Evolutionary conservation across 805 yeast genomes (phyloP).

Genomic region (Pichia heedii): DNA sequence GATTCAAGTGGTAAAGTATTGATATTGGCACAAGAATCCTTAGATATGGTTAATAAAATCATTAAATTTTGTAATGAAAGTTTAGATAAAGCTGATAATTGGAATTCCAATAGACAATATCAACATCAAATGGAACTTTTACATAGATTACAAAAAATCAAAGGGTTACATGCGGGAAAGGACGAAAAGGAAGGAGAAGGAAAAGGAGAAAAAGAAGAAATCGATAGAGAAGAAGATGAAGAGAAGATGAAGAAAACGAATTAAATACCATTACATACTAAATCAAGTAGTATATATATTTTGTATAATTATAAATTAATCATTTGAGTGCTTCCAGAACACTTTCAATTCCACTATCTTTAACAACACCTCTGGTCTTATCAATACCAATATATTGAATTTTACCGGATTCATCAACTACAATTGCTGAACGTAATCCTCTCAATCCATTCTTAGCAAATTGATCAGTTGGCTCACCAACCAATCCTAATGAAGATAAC

Average conservation of each 20-base stretch:
- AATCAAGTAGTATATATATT: conserved; percentile 14
- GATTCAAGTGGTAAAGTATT: conserved; percentile 63
- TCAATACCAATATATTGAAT: conserved; percentile 34
- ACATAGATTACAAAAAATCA: conserved; percentile 21
- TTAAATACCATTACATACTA: too few species aligned
- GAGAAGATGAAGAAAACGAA: neutral
- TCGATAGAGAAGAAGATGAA: neutral
- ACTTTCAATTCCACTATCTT: conserved; percentile 9
- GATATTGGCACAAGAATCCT: conserved; percentile 78
- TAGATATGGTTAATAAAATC: conserved; percentile 77
- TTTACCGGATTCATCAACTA: conserved; percentile 39
- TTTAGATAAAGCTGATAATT: conserved; percentile 72
- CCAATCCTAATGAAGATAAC: conserved; percentile 6
- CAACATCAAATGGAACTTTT: conserved; percentile 22
- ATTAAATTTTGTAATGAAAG: conserved; percentile 81
- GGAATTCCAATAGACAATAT: conserved; percentile 37
- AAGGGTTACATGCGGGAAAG: neutral
- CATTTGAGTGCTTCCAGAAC: conserved; percentile 5
- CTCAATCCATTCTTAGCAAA: conserved; percentile 11
- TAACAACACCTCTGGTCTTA: conserved; percentile 26
- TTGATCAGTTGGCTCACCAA: conserved; percentile 8
- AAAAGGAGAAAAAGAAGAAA: neutral
- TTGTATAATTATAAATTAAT: neutral
- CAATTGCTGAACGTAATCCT: conserved; percentile 52
- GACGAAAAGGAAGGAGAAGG: neutral